Evolutionary conservation across 1,139 yeast species (phyloP).

Genomic region (Suhomyces bolitotheri): DNA sequence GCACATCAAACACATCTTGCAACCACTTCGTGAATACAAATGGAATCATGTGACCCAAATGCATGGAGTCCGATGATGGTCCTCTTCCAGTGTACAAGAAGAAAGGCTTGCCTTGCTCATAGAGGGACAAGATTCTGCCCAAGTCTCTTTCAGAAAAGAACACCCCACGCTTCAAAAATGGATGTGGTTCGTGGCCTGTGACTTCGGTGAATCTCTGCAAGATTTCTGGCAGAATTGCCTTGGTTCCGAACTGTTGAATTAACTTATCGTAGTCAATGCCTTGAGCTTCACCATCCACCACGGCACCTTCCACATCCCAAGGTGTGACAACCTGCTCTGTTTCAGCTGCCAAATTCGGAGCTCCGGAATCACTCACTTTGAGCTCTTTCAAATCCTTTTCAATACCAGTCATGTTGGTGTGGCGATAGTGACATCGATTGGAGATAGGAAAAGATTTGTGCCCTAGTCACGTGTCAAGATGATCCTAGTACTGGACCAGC

Average conservation of each 20-base stretch:
- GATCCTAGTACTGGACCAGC: no score
- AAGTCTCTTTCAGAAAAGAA: slow-evolving; percentile 94
- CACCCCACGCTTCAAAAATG: slow-evolving; percentile 84
- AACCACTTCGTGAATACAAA: slow-evolving; percentile 96
- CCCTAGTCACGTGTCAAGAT: no score
- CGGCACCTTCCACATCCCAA: slow-evolving; percentile 93
- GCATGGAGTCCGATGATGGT: slow-evolving; percentile 93
- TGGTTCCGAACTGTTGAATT: slow-evolving; percentile 86
- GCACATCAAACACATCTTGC: slow-evolving; percentile 96
- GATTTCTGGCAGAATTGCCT: slow-evolving; percentile 66
- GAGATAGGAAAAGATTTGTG: slow-evolving; percentile 1
- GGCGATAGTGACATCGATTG: background rate
- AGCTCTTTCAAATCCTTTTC: slow-evolving; percentile 29
- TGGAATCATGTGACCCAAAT: slow-evolving; percentile 96
- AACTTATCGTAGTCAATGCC: slow-evolving; percentile 90
- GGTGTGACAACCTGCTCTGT: slow-evolving; percentile 81
- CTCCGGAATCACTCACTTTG: slow-evolving; percentile 16
- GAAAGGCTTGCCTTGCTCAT: slow-evolving; percentile 94
- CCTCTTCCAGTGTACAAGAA: slow-evolving; percentile 98
- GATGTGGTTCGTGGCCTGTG: slow-evolving; percentile 94
- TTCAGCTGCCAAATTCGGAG: slow-evolving; percentile 17
- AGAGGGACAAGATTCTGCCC: slow-evolving; percentile 72
- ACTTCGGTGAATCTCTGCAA: slow-evolving; percentile 72
- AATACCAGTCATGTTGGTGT: slow-evolving; percentile 8
- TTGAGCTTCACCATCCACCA: slow-evolving; percentile 86